phyloP scores from a whole-genome alignment of 345 rosid species.

The Microcos paniculata region DNA sequence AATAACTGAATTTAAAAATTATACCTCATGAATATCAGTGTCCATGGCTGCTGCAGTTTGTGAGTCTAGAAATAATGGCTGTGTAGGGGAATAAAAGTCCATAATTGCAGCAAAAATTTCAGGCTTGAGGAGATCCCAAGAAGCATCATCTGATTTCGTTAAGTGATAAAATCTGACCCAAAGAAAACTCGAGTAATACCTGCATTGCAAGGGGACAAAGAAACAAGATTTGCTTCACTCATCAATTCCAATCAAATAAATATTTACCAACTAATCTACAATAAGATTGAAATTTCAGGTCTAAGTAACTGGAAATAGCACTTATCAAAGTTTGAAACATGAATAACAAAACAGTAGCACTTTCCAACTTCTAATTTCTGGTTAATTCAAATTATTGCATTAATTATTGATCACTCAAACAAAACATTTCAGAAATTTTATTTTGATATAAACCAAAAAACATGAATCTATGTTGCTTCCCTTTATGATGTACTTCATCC shows the following conservation, averaged over 20 bases:
- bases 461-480: background rate
- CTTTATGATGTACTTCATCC: background rate
- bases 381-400: background rate
- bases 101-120: conserved; percentile 87
- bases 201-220: conserved; percentile 28
- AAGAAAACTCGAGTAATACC: conserved; percentile 82
- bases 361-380: background rate
- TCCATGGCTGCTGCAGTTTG: conserved; percentile 73
- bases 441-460: background rate
- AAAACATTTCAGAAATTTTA: background rate
- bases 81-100: conserved; percentile 94
- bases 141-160: conserved; percentile 77
- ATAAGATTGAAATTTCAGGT: too few relatives aligned
- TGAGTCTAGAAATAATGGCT: conserved; percentile 75
- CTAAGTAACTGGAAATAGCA: background rate
- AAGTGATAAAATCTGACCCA: conserved; percentile 90
- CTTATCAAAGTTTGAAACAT: background rate
- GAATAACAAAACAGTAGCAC: background rate
- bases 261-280: background rate
- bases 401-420: conserved; percentile 3
- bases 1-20: background rate
- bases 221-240: background rate
- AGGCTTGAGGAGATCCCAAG: conserved; percentile 91
- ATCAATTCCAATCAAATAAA: background rate
- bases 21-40: conserved; percentile 84